phyloP scores from a whole-genome alignment of 805 yeast genomes.

The Tetrapisispora taiwanensis region DNA sequence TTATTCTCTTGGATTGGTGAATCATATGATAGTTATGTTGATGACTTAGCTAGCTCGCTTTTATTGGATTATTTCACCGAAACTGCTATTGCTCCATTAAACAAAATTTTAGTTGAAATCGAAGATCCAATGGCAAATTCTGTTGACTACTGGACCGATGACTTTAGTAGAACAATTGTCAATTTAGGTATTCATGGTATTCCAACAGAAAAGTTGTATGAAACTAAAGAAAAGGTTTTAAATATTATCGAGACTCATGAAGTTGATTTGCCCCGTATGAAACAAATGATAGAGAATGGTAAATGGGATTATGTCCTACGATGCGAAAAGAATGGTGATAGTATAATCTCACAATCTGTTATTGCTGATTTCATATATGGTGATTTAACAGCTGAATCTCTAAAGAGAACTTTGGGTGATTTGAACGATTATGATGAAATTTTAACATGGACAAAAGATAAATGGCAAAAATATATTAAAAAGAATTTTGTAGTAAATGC shows the following conservation, averaged over 20 bases:
- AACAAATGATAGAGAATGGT: conserved; percentile 56
- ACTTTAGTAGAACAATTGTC: conserved; percentile 53
- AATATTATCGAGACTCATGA: conserved; percentile 45
- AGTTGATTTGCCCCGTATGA: conserved; percentile 56
- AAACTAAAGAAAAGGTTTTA: conserved; percentile 43
- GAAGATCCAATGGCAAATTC: conserved; percentile 74
- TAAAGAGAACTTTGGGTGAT: conserved; percentile 44
- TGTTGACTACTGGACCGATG: conserved; percentile 61
- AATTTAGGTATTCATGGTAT: conserved; percentile 56
- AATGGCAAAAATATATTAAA: conserved; percentile 56
- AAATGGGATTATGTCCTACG: conserved; percentile 50
- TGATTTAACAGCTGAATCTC: conserved; percentile 44
- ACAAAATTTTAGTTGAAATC: conserved; percentile 63
- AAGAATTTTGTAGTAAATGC: conserved; percentile 48
- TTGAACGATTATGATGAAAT: conserved; percentile 47
- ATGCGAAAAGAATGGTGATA: conserved; percentile 51
- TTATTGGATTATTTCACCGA: conserved; percentile 67
- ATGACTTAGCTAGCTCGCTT: conserved; percentile 60
- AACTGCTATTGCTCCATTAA: conserved; percentile 66
- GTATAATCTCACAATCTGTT: conserved; percentile 52
- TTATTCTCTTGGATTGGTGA: conserved; percentile 79
- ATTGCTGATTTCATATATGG: conserved; percentile 79
- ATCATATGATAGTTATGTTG: conserved; percentile 37
- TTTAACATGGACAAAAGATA: conserved; percentile 45
- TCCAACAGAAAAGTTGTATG: conserved; percentile 52